Evolutionary conservation across 1,284 basidiomycete genomes (phyloP), one percentile per base, ranked within the genome.

Genomic region (Omphalotus olearius): DNA sequence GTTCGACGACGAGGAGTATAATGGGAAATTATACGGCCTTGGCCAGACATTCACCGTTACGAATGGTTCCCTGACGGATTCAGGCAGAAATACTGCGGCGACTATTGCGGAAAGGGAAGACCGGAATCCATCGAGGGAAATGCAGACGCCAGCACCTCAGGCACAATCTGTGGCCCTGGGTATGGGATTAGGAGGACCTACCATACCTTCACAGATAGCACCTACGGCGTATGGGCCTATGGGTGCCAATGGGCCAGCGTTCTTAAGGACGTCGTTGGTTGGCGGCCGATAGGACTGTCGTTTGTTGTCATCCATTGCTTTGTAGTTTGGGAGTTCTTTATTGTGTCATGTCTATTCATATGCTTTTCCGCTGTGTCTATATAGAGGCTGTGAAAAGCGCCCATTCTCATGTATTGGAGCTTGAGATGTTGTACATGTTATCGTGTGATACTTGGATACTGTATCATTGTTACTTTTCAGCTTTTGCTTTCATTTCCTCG

Each of bases 31-130:
- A 2, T 89, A 86, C 61, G 87, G 88, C 1, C 78, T 90, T 44
- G 88, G 88, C 6, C 83, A 85, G 64, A 88, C 87, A 9, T 87
- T 87, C 67, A 75, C 81, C 6, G 69, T 74, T 16, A 70, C 78
- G 35, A 85, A 85, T 57, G 85, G 84, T 10, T 46, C 44, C 7
- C 73, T 84, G 45, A 70, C 78, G 16, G 86, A 88, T 62, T 73
- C 76, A 2, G 75, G 76, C 23, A 74, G 86, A 43, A 39, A 26
- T 37, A 83, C 84, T 20, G 85, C 83, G 4, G 82, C 83, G 39
- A 90, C 87, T 13, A 81, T 87, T 46, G 87, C 87, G 28, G 87
- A 90, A 66, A 75, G 87, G 26, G 88, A 90, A 56, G 87, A 89
- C 58, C 75, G 87, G 39, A 74, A 72, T 13, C 68, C 72, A 9